phyloP scores from a whole-genome alignment of 1,284 basidiomycete genomes.

The Megacollybia platyphylla region DNA sequence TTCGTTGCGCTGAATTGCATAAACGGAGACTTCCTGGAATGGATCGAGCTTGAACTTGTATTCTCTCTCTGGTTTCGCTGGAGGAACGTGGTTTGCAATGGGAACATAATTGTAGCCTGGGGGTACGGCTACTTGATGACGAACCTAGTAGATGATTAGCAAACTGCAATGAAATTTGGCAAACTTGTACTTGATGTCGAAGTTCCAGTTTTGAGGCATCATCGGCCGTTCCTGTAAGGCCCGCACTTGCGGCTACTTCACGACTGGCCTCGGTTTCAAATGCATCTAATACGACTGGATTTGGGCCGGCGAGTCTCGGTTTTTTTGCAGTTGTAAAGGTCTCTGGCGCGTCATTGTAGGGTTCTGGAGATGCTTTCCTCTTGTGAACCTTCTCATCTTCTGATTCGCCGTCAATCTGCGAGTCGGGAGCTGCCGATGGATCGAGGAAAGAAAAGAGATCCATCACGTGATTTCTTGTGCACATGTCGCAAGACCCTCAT shows the following conservation, averaged over 20 bases:
- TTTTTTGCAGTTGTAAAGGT: neutral
- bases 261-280: conserved; percentile 84
- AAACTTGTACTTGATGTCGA: conserved; percentile 54
- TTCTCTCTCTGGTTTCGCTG: conserved; percentile 80
- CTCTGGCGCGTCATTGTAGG: neutral
- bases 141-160: conserved; percentile 36
- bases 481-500: conserved; percentile 4
- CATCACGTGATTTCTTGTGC: neutral
- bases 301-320: conserved; percentile 6
- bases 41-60: conserved; percentile 98
- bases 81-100: conserved; percentile 86
- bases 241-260: conserved; percentile 77
- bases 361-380: neutral
- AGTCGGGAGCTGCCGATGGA: neutral
- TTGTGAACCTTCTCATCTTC: neutral
- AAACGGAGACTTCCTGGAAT: conserved; percentile 91
- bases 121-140: conserved; percentile 93
- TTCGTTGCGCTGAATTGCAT: conserved; percentile 94
- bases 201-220: conserved; percentile 61
- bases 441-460: neutral
- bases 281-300: conserved; percentile 76
- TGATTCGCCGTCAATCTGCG: neutral
- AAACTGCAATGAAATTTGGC: conserved; percentile 6
- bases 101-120: conserved; percentile 87
- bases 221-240: conserved; percentile 59